These are phyloP conservation scores for Pichia pseudocactophila DNA, from an alignment of 805 yeast genomes.

Conservation along the genomic window DNA sequence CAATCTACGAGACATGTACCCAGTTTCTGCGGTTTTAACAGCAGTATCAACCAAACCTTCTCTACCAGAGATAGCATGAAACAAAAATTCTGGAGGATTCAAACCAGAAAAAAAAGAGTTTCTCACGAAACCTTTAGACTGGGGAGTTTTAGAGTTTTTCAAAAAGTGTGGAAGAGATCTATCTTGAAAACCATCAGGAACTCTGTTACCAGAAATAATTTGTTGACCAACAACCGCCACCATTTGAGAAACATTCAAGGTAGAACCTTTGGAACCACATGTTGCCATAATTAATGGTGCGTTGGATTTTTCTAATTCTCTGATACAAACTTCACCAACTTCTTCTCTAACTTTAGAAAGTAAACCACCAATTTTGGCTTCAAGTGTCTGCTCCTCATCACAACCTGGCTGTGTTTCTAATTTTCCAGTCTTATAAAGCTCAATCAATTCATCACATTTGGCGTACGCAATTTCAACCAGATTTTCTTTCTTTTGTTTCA, in stretches of 20 bases:
- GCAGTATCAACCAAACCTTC: slow-evolving; percentile 99
- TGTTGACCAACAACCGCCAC: slow-evolving; percentile 99
- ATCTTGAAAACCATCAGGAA: slow-evolving; percentile 99
- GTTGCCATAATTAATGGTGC: slow-evolving; percentile 99
- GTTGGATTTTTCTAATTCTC: slow-evolving; percentile 78
- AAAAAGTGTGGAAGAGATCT: slow-evolving; percentile 95
- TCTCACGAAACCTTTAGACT: slow-evolving; percentile 94
- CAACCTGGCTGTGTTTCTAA: slow-evolving; percentile 98
- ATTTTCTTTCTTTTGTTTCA: slow-evolving; percentile 69
- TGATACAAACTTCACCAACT: slow-evolving; percentile 96
- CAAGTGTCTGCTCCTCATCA: slow-evolving; percentile 95
- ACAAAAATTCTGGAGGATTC: slow-evolving; percentile 81
- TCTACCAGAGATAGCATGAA: slow-evolving; percentile 99
- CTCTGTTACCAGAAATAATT: slow-evolving; percentile 97
- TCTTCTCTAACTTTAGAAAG: slow-evolving; percentile 97
- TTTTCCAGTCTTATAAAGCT: slow-evolving; percentile 68
- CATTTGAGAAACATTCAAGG: slow-evolving; percentile 97
- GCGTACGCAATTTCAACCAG: slow-evolving; percentile 87
- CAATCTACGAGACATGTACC: slow-evolving; percentile 90
- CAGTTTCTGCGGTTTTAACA: slow-evolving; percentile 87
- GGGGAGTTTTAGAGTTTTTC: slow-evolving; percentile 93
- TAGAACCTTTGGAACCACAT: slow-evolving; percentile 98
- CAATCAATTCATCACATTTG: slow-evolving; percentile 86
- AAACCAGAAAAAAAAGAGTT: slow-evolving; percentile 92
- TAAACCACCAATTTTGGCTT: slow-evolving; percentile 94